phyloP scores from a whole-genome alignment of 805 yeast genomes.

The Sugiyamaella mastotermitis region DNA sequence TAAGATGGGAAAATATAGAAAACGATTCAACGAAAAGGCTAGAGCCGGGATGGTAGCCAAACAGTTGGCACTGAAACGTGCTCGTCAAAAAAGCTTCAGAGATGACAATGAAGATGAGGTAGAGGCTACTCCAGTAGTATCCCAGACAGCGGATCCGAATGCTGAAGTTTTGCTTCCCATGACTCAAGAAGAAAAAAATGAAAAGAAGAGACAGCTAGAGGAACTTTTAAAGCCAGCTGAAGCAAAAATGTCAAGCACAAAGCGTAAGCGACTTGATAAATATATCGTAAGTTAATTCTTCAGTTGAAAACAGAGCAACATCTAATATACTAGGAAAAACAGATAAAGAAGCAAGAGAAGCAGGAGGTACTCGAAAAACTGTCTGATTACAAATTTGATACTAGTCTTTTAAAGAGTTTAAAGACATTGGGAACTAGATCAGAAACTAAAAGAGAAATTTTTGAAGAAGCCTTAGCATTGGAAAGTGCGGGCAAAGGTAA shows the following conservation, averaged over 20 bases:
- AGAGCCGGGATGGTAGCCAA: conserved; percentile 78
- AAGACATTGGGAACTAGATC: conserved; percentile 72
- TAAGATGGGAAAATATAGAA: conserved; percentile 73
- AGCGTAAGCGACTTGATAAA: conserved; percentile 76
- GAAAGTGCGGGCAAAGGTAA: conserved; percentile 69
- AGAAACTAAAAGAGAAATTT: conserved; percentile 58
- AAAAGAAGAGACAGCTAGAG: conserved; percentile 60
- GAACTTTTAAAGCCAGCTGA: conserved; percentile 57
- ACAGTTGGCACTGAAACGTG: conserved; percentile 60
- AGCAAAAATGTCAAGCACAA: conserved; percentile 61
- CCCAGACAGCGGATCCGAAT: conserved; percentile 42
- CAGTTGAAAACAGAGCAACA: background rate
- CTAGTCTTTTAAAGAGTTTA: conserved; percentile 62
- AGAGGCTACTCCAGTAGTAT: conserved; percentile 11
- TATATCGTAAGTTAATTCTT: conserved; percentile 45
- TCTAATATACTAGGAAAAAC: conserved; percentile 44
- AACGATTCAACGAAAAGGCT: conserved; percentile 79
- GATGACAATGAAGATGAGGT: conserved; percentile 40
- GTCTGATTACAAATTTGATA: conserved; percentile 58
- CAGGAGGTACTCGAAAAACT: conserved; percentile 69
- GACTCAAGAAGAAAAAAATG: conserved; percentile 55
- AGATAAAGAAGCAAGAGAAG: conserved; percentile 81
- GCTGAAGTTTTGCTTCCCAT: conserved; percentile 58
- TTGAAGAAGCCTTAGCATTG: conserved; percentile 66
- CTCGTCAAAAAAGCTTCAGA: conserved; percentile 63